Evolutionary conservation across 2,329 filamentous ascomycete species (phyloP).

Genomic region (Didymosphaeria variabile): DNA sequence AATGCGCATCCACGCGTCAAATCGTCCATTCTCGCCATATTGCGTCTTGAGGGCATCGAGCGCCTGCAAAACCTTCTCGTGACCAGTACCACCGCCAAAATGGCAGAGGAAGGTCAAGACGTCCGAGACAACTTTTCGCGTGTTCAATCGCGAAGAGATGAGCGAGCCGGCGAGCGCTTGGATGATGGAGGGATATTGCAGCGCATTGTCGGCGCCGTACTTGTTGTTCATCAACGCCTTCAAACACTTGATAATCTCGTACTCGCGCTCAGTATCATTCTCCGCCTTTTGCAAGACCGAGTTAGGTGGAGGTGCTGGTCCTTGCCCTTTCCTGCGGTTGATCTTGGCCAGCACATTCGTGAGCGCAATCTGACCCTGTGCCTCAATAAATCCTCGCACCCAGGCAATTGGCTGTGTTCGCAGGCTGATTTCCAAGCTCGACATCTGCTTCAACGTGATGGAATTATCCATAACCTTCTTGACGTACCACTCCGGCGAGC

Average conservation of each 20-base stretch:
- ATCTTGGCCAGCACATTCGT: slow-evolving; percentile 94
- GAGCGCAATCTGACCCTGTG: slow-evolving; percentile 94
- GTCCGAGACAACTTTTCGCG: slow-evolving; percentile 93
- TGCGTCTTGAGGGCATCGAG: slow-evolving; percentile 90
- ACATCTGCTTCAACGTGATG: slow-evolving; percentile 88
- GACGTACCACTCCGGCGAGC: slow-evolving; percentile 97
- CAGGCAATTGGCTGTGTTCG: slow-evolving; percentile 95
- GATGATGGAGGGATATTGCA: slow-evolving; percentile 88
- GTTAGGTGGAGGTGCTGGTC: slow-evolving; percentile 69
- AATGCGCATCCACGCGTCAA: slow-evolving; percentile 98
- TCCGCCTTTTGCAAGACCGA: slow-evolving; percentile 65
- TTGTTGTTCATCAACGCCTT: slow-evolving; percentile 99
- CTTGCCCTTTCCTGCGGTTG: slow-evolving; percentile 83
- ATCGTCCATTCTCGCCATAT: slow-evolving; percentile 90
- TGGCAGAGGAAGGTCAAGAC: slow-evolving; percentile 96
- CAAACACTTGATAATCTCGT: slow-evolving; percentile 96
- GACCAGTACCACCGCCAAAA: slow-evolving; percentile 88
- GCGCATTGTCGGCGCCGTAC: slow-evolving; percentile 94
- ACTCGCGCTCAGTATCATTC: slow-evolving; percentile 88
- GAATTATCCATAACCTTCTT: slow-evolving; percentile 96
- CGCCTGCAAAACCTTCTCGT: slow-evolving; percentile 91
- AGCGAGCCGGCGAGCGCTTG: slow-evolving; percentile 86
- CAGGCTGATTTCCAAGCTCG: slow-evolving; percentile 91
- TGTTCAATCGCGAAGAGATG: slow-evolving; percentile 87
- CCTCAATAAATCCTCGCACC: slow-evolving; percentile 96